Evolutionary conservation across 306 rosid species (phyloP).

Genomic region (Canavalia ensiformis): DNA sequence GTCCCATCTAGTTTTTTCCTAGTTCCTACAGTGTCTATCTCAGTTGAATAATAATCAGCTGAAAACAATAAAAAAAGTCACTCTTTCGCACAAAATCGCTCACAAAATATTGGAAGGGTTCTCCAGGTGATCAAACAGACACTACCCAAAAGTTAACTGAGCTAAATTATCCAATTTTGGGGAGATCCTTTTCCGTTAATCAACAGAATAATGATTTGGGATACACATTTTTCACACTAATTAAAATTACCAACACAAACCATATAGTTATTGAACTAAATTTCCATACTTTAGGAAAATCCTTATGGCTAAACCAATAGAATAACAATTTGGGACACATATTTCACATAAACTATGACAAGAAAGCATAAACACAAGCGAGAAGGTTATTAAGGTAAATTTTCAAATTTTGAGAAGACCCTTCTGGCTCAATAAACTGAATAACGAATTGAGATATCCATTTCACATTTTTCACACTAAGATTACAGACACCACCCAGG

Average conservation of each 20-base stretch:
- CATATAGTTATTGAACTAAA: conserved; percentile 9
- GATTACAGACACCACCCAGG: not conserved
- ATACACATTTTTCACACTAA: not conserved
- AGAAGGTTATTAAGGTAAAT: too few relatives aligned
- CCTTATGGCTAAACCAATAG: conserved; percentile 10
- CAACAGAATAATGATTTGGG: not conserved
- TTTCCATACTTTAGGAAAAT: not conserved
- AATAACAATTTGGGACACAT: conserved; percentile 22
- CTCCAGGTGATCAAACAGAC: conserved; percentile 30
- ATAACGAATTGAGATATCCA: not conserved
- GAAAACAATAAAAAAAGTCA: conserved; percentile 1
- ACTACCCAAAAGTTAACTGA: not conserved
- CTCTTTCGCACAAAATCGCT: conserved; percentile 23
- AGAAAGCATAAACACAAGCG: not conserved
- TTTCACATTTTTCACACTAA: conserved; percentile 12
- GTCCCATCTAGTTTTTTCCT: conserved; percentile 19
- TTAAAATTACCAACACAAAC: not conserved
- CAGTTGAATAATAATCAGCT: conserved; percentile 17
- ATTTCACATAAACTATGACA: not conserved
- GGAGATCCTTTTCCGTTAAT: not conserved
- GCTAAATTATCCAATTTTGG: not conserved
- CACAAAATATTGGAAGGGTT: conserved; percentile 9
- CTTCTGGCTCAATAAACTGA: not conserved
- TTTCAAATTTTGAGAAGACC: not conserved
- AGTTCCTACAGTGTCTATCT: conserved; percentile 14